Percentiles rank a stretch among this genome's conserved stretches.
phyloP scores from a whole-genome alignment of 2,329 filamentous ascomycete genomes.

The Pseudomassariella vexata region DNA sequence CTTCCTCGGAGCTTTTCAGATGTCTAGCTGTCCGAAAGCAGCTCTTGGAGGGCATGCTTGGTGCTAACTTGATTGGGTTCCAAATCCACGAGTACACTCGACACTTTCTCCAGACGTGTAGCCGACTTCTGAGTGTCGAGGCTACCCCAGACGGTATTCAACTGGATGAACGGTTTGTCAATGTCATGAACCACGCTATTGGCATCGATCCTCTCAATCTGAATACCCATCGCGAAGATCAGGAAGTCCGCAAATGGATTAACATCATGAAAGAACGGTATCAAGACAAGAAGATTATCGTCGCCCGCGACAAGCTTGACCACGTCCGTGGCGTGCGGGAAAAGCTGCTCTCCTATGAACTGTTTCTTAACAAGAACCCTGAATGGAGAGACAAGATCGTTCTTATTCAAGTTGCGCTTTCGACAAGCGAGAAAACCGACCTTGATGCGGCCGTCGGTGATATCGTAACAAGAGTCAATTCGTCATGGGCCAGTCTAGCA shows the following conservation, averaged over 20 bases:
- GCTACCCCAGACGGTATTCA: slow-evolving; percentile 84
- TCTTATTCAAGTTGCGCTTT: slow-evolving; percentile 88
- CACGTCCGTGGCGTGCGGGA: slow-evolving; percentile 87
- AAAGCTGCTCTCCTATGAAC: slow-evolving; percentile 85
- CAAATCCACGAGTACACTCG: slow-evolving; percentile 90
- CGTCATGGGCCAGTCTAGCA: slow-evolving; percentile 80
- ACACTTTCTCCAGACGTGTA: slow-evolving; percentile 94
- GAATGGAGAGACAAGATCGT: slow-evolving; percentile 85
- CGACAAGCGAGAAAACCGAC: slow-evolving; percentile 81
- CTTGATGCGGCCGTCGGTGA: slow-evolving; percentile 84
- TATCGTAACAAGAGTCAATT: slow-evolving; percentile 92
- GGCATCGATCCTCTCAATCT: slow-evolving; percentile 83
- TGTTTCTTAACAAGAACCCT: slow-evolving; percentile 91
- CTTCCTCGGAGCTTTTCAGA: slow-evolving; percentile 91
- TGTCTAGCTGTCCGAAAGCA: slow-evolving; percentile 83
- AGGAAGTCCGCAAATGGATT: slow-evolving; percentile 74
- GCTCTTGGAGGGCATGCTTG: slow-evolving; percentile 85
- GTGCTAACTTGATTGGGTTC: slow-evolving; percentile 87
- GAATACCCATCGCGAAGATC: slow-evolving; percentile 61
- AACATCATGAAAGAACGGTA: slow-evolving; percentile 77
- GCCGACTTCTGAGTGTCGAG: slow-evolving; percentile 82
- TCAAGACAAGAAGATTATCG: slow-evolving; percentile 82
- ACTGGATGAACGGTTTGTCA: slow-evolving; percentile 87
- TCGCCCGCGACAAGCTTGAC: slow-evolving; percentile 90
- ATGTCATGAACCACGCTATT: slow-evolving; percentile 79